These are phyloP conservation scores for Hyphopichia khmerensis DNA, from an alignment of 1,139 yeast genomes.

Conservation along the genomic window DNA sequence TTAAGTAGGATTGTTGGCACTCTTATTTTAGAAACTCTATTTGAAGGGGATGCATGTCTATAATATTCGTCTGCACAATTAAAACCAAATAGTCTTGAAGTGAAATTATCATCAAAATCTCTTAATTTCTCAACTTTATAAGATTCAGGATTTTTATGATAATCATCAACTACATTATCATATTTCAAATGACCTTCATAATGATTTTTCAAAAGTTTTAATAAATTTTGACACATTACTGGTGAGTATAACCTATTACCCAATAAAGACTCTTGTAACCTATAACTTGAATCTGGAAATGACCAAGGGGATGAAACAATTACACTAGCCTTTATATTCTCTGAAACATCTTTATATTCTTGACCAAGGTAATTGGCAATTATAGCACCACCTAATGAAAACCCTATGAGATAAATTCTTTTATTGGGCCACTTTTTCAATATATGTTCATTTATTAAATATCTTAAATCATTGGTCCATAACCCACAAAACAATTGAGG, in stretches of 20 bases:
- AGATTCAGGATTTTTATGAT: slow-evolving; percentile 29
- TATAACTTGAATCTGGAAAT: slow-evolving; percentile 45
- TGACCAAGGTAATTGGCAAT: slow-evolving; percentile 57
- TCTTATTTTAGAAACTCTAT: slow-evolving; percentile 47
- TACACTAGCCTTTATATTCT: slow-evolving; percentile 47
- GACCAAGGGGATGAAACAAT: slow-evolving; percentile 61
- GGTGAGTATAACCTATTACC: slow-evolving; percentile 54
- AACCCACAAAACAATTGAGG: slow-evolving; percentile 60
- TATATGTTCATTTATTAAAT: slow-evolving; percentile 49
- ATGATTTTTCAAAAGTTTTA: slow-evolving; percentile 45
- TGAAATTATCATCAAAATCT: slow-evolving; percentile 53
- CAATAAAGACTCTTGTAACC: slow-evolving; percentile 37
- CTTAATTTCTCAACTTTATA: slow-evolving; percentile 31
- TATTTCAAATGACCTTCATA: slow-evolving; percentile 29
- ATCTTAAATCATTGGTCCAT: slow-evolving; percentile 62
- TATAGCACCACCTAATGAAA: slow-evolving; percentile 59
- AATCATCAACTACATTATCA: slow-evolving; percentile 27
- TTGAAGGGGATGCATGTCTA: slow-evolving; percentile 51
- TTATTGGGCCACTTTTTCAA: slow-evolving; percentile 49
- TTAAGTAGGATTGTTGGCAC: slow-evolving; percentile 53
- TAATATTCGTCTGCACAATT: slow-evolving; percentile 55
- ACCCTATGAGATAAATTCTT: slow-evolving; percentile 51
- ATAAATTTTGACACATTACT: slow-evolving; percentile 50
- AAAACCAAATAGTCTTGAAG: slow-evolving; percentile 55
- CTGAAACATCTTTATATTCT: slow-evolving; percentile 34